phyloP scores from a whole-genome alignment of 495 filamentous ascomycete species.

The Paragyromitra xinjiangensis region DNA sequence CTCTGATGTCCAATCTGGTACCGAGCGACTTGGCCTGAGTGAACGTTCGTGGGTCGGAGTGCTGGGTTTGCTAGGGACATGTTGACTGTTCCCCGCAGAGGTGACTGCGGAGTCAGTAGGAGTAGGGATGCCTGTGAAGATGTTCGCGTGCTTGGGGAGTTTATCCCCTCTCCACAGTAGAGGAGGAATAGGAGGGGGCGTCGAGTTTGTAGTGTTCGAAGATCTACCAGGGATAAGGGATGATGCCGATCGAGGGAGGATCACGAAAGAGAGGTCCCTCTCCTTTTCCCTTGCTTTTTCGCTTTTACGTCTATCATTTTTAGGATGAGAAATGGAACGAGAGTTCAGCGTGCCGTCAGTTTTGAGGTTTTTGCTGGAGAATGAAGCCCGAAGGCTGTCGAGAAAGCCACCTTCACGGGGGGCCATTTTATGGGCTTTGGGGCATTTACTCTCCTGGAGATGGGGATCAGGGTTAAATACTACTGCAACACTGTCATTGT shows the following conservation, averaged over 20 bases:
- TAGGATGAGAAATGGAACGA: not conserved
- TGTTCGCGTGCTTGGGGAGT: conserved; percentile 53
- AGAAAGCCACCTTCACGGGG: conserved; percentile 44
- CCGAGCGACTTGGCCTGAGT: conserved; percentile 38
- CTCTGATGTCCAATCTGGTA: conserved; percentile 41
- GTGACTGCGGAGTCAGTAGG: conserved; percentile 45
- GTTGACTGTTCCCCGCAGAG: conserved; percentile 47
- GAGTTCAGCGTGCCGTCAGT: conserved; percentile 16
- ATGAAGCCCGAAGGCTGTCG: conserved; percentile 32
- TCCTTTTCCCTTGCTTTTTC: conserved; percentile 24
- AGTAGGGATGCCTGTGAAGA: conserved; percentile 54
- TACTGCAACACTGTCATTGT: conserved; percentile 44
- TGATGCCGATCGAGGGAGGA: conserved; percentile 35
- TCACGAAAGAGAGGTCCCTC: conserved; percentile 36
- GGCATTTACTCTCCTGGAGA: conserved; percentile 32
- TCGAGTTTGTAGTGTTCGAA: conserved; percentile 8
- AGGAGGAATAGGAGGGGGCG: conserved; percentile 25
- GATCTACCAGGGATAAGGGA: conserved; percentile 38
- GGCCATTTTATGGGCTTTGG: conserved; percentile 21
- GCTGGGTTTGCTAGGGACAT: conserved; percentile 34
- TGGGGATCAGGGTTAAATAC: conserved; percentile 56
- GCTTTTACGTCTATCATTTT: conserved; percentile 20
- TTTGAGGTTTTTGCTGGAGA: conserved; percentile 29
- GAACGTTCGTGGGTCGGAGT: conserved; percentile 20
- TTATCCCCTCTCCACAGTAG: conserved; percentile 43